A percentile compares a stretch with the other conserved stretches of the same genome.
Conservation (phyloP, 768 basidiomycete species). For the Lactarius trivialis region DNA sequence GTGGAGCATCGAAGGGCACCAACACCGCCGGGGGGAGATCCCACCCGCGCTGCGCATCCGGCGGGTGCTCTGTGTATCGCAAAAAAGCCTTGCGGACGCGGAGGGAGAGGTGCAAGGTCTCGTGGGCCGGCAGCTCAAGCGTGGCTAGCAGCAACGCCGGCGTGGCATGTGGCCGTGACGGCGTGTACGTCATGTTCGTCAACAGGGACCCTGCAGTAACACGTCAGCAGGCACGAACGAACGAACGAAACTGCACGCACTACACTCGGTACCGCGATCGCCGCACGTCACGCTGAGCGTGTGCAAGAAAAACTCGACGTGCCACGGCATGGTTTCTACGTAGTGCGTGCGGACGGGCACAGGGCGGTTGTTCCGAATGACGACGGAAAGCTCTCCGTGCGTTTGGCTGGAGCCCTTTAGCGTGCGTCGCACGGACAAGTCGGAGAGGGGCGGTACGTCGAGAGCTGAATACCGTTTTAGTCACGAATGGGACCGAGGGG, state of each 20-base stretch:
- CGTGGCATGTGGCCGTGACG: constrained; percentile 59
- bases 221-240: background rate
- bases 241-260: constrained; percentile 32
- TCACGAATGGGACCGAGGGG: background rate
- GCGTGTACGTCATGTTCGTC: constrained; percentile 56
- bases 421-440: constrained; percentile 60
- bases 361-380: constrained; percentile 53
- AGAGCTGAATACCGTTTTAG: constrained; percentile 30
- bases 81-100: constrained; percentile 81
- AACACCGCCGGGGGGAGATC: constrained; percentile 86
- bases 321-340: constrained; percentile 91
- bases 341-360: constrained; percentile 50
- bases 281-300: constrained; percentile 50
- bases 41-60: constrained; percentile 93
- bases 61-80: constrained; percentile 92
- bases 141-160: constrained; percentile 73
- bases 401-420: constrained; percentile 72
- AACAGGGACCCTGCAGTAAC: constrained; percentile 52
- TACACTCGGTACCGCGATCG: constrained; percentile 37
- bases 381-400: constrained; percentile 62
- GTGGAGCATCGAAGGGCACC: constrained; percentile 32
- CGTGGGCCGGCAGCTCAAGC: constrained; percentile 62
- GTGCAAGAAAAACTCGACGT: constrained; percentile 82
- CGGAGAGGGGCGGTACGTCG: constrained; percentile 38
- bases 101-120: constrained; percentile 58